These are phyloP conservation scores for Acrocalymma vagum DNA, from an alignment of 2,329 filamentous ascomycete genomes.

Conservation along the genomic window DNA sequence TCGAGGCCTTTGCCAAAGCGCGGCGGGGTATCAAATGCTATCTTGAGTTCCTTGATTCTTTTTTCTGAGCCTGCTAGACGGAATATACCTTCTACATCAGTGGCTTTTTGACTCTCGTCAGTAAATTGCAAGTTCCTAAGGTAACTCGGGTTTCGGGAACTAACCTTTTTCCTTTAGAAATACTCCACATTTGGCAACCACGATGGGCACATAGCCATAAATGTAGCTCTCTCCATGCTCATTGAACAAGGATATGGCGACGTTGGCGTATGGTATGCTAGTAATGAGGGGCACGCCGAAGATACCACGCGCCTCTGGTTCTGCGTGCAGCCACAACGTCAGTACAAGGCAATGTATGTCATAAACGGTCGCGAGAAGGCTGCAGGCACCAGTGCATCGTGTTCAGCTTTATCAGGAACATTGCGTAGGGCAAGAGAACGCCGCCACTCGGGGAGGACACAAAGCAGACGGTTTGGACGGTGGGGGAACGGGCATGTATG, in stretches of 20 bases:
- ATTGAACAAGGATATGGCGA: conserved; percentile 95
- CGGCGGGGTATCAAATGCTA: conserved; percentile 85
- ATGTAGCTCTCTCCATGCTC: conserved; percentile 95
- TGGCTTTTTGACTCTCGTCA: conserved; percentile 75
- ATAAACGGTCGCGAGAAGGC: conserved; percentile 19
- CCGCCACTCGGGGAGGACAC: conserved; percentile 7
- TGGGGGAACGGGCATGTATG: conserved; percentile 3
- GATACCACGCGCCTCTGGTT: conserved; percentile 70
- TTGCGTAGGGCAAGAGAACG: conserved; percentile 5
- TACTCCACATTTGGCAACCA: conserved; percentile 97
- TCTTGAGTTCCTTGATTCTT: conserved; percentile 95
- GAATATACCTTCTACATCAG: conserved; percentile 95
- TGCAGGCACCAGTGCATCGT: conserved; percentile 21
- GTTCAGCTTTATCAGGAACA: conserved; percentile 25
- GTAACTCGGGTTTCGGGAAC: no score
- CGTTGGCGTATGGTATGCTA: conserved; percentile 97
- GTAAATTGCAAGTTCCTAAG: no score
- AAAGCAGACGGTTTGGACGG: conserved; percentile 2
- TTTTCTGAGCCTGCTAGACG: conserved; percentile 95
- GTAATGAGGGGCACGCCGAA: conserved; percentile 93
- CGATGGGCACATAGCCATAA: conserved; percentile 97
- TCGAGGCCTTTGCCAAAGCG: conserved; percentile 96
- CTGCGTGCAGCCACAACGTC: conserved; percentile 30
- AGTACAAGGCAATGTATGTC: conserved; percentile 31
- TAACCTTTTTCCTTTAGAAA: conserved; percentile 97